Percentiles rank a stretch among this genome's conserved stretches.
Evolutionary conservation across 1,139 yeast species (phyloP).

Genomic region (Diutina mesorugosa): DNA sequence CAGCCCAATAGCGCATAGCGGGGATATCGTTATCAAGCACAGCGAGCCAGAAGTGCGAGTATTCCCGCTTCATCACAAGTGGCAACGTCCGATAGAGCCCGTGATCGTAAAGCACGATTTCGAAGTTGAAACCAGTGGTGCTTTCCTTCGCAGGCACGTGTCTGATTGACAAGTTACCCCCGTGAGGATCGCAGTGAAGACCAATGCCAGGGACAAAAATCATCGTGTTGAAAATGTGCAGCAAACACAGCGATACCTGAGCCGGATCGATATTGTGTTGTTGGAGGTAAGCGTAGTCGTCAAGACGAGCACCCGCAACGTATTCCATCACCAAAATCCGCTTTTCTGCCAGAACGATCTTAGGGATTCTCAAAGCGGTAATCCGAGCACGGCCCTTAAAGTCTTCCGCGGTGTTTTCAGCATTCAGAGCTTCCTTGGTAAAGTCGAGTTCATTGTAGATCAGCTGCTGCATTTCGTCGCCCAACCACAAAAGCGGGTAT

Average conservation of each 20-base stretch:
- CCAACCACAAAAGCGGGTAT: conserved; percentile 85
- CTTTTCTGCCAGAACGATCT: conserved; percentile 49
- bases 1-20: conserved; percentile 61
- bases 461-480: conserved; percentile 79
- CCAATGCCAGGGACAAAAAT: conserved; percentile 87
- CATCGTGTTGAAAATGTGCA: conserved; percentile 90
- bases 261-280: conserved; percentile 54
- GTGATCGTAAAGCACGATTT: conserved; percentile 85
- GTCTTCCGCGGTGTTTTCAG: conserved; percentile 52
- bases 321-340: conserved; percentile 85
- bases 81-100: conserved; percentile 87
- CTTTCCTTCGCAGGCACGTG: conserved; percentile 14
- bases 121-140: conserved; percentile 60
- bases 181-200: conserved; percentile 96
- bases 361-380: conserved; percentile 76
- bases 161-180: conserved; percentile 85
- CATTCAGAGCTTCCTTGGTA: conserved; percentile 74
- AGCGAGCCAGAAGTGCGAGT: conserved; percentile 90
- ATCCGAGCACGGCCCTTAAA: conserved; percentile 40
- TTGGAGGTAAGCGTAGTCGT: conserved; percentile 55
- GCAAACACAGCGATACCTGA: conserved; percentile 72
- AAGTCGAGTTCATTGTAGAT: conserved; percentile 86
- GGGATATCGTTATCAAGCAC: conserved; percentile 57
- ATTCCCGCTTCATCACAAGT: conserved; percentile 61
- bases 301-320: conserved; percentile 72